Conservation (phyloP, 352 stramenopile species). For the Globisporangium echinulatum region DNA sequence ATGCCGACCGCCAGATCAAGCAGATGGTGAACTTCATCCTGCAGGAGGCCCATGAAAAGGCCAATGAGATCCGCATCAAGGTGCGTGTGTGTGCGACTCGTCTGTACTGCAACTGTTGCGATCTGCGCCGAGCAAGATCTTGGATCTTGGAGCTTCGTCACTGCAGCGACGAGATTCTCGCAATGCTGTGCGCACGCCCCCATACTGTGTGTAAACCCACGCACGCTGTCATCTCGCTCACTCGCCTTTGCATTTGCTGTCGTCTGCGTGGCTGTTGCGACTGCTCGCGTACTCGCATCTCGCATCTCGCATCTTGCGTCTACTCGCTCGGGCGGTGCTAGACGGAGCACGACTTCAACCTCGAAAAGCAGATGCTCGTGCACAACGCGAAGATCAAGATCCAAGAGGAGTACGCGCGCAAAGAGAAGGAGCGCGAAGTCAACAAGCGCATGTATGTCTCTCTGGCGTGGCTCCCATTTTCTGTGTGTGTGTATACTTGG, state of each 20-base stretch:
- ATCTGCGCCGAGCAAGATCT: too few relatives aligned
- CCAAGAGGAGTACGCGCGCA: constrained; percentile 96
- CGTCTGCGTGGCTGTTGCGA: not conserved
- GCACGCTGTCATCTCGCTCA: not conserved
- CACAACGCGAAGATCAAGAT: constrained; percentile 98
- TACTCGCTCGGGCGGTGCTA: constrained; percentile 25
- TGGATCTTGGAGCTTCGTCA: too few relatives aligned
- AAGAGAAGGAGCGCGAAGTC: constrained; percentile 96
- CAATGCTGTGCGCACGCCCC: too few relatives aligned
- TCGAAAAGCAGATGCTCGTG: constrained; percentile 98
- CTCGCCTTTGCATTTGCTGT: not conserved
- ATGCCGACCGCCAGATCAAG: constrained; percentile 89
- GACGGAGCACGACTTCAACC: constrained; percentile 98
- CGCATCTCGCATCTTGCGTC: not conserved
- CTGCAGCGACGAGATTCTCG: too few relatives aligned
- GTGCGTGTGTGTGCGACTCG: constrained; percentile 21
- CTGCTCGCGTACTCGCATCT: not conserved
- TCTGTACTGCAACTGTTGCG: too few relatives aligned
- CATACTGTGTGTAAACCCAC: too few relatives aligned
- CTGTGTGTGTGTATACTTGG: too few relatives aligned
- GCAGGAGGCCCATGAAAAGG: constrained; percentile 98
- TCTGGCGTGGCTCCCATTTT: too few relatives aligned
- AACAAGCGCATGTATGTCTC: constrained; percentile 84
- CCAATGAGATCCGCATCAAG: constrained; percentile 98
- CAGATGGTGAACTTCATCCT: constrained; percentile 99